Evolutionary conservation across 2,329 filamentous ascomycete species (phyloP), one percentile per base, ranked within the genome.

Genomic region (Teratosphaeria viscida): DNA sequence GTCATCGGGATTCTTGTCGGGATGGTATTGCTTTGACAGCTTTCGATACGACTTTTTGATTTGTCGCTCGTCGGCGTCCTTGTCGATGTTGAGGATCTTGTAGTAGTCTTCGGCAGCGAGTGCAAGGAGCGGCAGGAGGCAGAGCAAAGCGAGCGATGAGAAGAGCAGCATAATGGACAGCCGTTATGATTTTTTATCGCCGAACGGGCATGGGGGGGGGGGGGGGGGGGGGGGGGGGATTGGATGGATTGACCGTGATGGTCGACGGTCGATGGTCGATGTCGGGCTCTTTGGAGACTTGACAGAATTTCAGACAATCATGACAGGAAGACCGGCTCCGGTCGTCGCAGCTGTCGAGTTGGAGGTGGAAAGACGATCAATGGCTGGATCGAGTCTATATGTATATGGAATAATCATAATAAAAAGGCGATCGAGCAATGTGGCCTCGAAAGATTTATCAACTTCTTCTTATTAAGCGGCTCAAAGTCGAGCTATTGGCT

Each of bases 1-100:
- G 72, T 96, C 87, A 65, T 86, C 87, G 59, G 92, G 91, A 69
- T 97, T 97, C 82, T 99, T 99, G 76, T 99, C 94, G 3, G 94
- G 94, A 72, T 99, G 94, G 74, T 83, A 96, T 74, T 95, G 95
- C 76, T 97, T 97, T 78, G 89, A 95, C 11, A 99, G 81, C 61
- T 85, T 86, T 61, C 92, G 85, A 76, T 99, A 99, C 26, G 94
- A 92, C 54, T 89, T 88, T 76, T 99, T 99, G 72, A 99, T 87
- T 69, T 97, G 88, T 70, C 86, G 86, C 58, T 96, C 91, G 54
- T 84, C 86, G 16, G 92, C 92, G 61, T 86, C 80, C 70, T 85
- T 90, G 70, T 87, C 83, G 64, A 99, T 77, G 58, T 88, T 90
- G 29, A 99, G 84, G 60, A 96, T 77, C 85, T 91, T 90, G 76